A percentile compares a stretch with the other conserved stretches of the same genome.
phyloP scores from a whole-genome alignment of 2,329 filamentous ascomycete genomes.

The Falciphora oryzae region DNA sequence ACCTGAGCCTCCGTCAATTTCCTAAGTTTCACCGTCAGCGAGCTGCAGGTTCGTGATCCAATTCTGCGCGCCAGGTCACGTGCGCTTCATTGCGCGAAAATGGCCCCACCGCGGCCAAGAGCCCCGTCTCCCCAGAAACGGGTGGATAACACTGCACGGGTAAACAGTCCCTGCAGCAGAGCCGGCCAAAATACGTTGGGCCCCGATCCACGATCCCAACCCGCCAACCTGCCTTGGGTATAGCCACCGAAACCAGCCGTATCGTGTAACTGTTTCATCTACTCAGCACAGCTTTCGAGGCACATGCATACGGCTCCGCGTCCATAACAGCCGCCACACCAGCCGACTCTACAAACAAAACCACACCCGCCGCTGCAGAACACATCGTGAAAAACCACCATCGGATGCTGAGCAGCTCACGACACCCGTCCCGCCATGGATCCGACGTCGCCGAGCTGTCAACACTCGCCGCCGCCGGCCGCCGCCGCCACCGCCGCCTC shows the following conservation, averaged over 20 bases:
- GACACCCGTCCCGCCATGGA: slow-evolving; percentile 5
- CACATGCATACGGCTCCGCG: background rate
- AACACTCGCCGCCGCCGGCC: slow-evolving; percentile 3
- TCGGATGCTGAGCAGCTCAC: background rate
- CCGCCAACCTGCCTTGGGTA: background rate
- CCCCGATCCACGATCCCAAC: background rate
- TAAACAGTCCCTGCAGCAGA: background rate
- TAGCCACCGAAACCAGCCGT: background rate
- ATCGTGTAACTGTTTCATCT: background rate
- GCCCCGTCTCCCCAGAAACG: slow-evolving; percentile 2
- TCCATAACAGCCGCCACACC: background rate
- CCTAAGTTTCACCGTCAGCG: no score
- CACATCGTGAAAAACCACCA: background rate
- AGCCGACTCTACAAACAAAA: background rate
- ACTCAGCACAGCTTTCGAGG: background rate
- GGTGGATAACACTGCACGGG: background rate
- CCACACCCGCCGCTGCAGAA: background rate
- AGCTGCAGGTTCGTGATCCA: no score
- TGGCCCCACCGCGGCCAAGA: background rate
- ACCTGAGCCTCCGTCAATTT: no score
- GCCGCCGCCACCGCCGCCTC: slow-evolving; percentile 2
- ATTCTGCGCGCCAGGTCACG: background rate
- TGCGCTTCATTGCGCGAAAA: background rate
- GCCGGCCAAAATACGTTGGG: background rate
- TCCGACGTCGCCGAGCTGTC: background rate